These are phyloP conservation scores for Glycine tomentella DNA, from an alignment of 306 rosid genomes.

Conservation along the genomic window DNA sequence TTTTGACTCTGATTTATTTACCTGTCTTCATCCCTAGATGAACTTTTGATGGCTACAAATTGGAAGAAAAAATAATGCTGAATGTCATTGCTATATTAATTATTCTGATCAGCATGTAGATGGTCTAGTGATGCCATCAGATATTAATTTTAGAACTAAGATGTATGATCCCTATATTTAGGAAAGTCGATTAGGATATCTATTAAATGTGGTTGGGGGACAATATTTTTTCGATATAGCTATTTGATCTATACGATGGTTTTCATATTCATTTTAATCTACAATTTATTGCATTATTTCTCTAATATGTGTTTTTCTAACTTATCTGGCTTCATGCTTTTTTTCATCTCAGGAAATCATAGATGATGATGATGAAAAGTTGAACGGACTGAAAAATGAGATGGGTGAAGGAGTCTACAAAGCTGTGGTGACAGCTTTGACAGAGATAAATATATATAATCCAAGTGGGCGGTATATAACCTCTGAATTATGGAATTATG, in stretches of 20 bases:
- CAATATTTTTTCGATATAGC: conserved; percentile 18
- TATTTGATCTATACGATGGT: not conserved
- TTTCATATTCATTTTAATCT: conserved; percentile 29
- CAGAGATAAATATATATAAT: conserved; percentile 65
- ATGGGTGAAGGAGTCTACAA: conserved; percentile 55
- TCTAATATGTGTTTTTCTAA: conserved; percentile 34
- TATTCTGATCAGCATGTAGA: not conserved
- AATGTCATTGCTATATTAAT: conserved; percentile 8
- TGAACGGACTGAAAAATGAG: conserved; percentile 54
- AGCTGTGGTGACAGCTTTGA: conserved; percentile 61
- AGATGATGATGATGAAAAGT: conserved; percentile 59
- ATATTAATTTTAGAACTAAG: conserved; percentile 4
- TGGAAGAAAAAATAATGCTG: conserved; percentile 30
- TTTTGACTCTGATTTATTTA: not conserved
- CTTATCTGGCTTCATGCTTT: conserved; percentile 32
- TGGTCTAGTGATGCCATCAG: not conserved
- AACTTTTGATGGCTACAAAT: conserved; percentile 10
- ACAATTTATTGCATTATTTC: conserved; percentile 17
- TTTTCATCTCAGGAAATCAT: conserved; percentile 64
- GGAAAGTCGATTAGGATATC: not conserved
- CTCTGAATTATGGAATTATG: conserved; percentile 66
- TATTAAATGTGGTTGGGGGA: conserved; percentile 15
- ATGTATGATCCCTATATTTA: not conserved
- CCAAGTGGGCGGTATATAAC: conserved; percentile 66
- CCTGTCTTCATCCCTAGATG: not conserved